Base-by-base conservation (phyloP, 164 flowering plant genomes). In the Vitis amurensis region DNA sequence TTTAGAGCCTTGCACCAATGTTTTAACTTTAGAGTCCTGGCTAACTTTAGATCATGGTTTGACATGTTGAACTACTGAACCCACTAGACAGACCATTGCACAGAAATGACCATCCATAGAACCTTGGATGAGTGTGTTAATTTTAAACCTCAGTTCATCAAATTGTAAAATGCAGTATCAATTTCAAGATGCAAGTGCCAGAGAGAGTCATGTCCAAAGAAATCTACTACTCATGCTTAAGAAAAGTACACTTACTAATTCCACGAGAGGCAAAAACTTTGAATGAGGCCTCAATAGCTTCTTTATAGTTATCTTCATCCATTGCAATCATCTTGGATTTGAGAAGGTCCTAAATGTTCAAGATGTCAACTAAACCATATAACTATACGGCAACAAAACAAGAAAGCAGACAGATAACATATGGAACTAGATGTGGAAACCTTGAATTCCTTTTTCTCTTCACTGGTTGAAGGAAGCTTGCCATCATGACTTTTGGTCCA, bases 261-360 rank as follows among this genome's bases (percentile, higher is more conserved):
- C 98, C 97, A 70, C 68, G 87, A 73, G 91, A 80, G 77, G 93
- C 77, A 77, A 88, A 96, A 65, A 96, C 86, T 80, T 93, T 96
- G 77, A 86, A 93, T 53, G 99, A 90, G 62, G 97, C 89, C 12
- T 96, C 98, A 57, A 88, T 78, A 31, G 99, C 99, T 89, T 96
- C 99, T 80, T 86, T 92, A 68, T 91, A 96, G 79, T 96, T 96
- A 65, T 93, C 98, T 81, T 96, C 99, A 81, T 96, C 99, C 2
- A 82, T 50, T 59, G 87, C 77, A 77, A 80, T 74, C 95, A 83
- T 92, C 81, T 71, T 84, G 63, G 89, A 66, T 78, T 87, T 93
- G 31, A 96, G 74, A 74, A 85, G 84, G 31, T 93, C 97, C 99
- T 96, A 78, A 61, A 73, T 29, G 47, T 55, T 19, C 56, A 79